A percentile compares a stretch with the other conserved stretches of the same genome.
These are phyloP conservation scores for Penicillium ochrochloron DNA, from an alignment of 495 filamentous ascomycete genomes.

Conservation along the genomic window DNA sequence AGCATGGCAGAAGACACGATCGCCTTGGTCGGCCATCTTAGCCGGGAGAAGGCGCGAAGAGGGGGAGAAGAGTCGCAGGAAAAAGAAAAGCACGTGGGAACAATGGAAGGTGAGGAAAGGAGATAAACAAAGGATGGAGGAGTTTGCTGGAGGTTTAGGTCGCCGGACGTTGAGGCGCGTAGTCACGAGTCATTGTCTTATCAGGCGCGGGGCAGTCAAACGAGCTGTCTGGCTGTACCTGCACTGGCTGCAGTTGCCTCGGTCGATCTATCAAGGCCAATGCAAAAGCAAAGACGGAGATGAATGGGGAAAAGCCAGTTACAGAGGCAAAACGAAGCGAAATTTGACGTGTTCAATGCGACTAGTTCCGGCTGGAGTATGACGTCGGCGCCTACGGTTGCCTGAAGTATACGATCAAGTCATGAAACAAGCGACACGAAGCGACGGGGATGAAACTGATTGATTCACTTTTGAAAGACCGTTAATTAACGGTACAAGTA, in stretches of 20 bases:
- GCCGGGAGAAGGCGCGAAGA: not conserved
- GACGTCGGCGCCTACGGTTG: constrained; percentile 15
- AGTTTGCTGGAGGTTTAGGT: constrained; percentile 7
- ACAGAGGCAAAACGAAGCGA: not conserved
- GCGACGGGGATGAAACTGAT: constrained; percentile 8
- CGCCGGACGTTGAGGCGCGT: constrained; percentile 19
- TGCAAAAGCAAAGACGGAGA: not conserved
- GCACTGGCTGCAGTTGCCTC: constrained; percentile 4
- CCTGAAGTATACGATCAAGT: constrained; percentile 10
- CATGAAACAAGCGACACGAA: constrained; percentile 8
- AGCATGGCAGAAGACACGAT: constrained; percentile 80
- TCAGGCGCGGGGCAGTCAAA: constrained; percentile 18
- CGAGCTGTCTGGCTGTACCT: not conserved
- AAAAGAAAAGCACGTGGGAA: not conserved
- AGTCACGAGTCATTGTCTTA: constrained; percentile 32
- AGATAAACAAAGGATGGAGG: not conserved
- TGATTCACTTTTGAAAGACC: constrained; percentile 3
- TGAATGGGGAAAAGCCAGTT: not conserved
- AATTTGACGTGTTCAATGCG: constrained; percentile 15
- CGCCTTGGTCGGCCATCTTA: constrained; percentile 36
- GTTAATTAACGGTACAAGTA: constrained; percentile 10
- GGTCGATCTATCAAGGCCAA: not conserved
- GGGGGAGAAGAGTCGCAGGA: not conserved
- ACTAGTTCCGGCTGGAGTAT: not conserved
- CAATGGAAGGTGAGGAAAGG: not conserved